phyloP scores from a whole-genome alignment of 345 rosid species.

The Ceriops zippeliana region DNA sequence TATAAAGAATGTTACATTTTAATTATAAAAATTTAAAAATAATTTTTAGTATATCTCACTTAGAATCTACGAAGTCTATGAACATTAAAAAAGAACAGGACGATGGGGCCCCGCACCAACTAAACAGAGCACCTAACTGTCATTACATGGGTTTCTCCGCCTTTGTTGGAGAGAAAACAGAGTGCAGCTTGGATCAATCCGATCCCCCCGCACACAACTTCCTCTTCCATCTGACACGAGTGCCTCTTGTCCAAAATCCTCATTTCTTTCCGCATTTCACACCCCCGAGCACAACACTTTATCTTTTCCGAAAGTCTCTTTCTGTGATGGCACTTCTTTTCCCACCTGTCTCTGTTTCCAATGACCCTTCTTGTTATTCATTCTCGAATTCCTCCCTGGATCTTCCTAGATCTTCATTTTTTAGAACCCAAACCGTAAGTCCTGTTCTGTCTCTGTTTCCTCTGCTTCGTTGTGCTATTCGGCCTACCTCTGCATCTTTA shows the following conservation, averaged over 20 bases:
- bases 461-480: not conserved
- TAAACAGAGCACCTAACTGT: not conserved
- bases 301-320: not conserved
- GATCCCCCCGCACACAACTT: not conserved
- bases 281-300: not conserved
- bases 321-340: conserved; percentile 8
- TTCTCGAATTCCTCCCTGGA: not conserved
- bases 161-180: conserved; percentile 12
- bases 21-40: too few relatives aligned
- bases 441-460: not conserved
- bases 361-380: not conserved
- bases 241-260: not conserved
- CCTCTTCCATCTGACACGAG: not conserved
- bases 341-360: conserved; percentile 8
- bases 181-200: not conserved
- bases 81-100: too few relatives aligned
- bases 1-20: too few relatives aligned
- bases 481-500: not conserved
- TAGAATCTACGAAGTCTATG: too few relatives aligned
- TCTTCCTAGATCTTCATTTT: conserved; percentile 1
- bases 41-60: too few relatives aligned
- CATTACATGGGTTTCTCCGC: conserved; percentile 17
- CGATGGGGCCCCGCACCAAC: not conserved
- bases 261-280: not conserved
- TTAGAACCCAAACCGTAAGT: conserved; percentile 1